Percentiles rank a stretch among this genome's conserved stretches.
Conservation (phyloP, 305 asterid species). For the Withania somnifera region DNA sequence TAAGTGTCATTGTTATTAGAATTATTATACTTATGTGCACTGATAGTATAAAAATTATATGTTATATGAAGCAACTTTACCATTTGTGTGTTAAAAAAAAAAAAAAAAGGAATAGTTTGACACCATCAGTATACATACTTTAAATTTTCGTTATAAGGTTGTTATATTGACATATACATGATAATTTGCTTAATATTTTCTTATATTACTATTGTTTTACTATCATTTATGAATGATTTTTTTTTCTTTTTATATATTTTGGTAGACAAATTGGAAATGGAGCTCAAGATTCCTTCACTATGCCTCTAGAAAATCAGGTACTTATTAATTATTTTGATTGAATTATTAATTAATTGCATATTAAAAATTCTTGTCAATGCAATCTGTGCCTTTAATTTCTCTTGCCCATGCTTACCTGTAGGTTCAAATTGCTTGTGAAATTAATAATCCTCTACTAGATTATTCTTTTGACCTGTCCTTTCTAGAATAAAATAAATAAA, state of each 20-base stretch:
- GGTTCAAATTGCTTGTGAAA: conserved; percentile 17
- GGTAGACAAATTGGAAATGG: conserved; percentile 16
- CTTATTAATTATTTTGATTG: background rate
- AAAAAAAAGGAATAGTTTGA: no score
- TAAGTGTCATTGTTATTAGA: background rate
- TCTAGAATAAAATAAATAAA: background rate
- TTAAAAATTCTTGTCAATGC: background rate
- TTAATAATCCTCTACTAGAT: background rate
- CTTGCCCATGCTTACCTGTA: background rate
- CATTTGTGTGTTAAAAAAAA: no score
- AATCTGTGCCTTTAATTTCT: background rate
- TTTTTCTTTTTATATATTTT: background rate
- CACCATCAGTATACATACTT: no score
- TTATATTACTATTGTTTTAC: no score
- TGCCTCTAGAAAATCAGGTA: conserved; percentile 12
- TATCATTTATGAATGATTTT: no score
- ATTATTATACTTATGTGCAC: background rate
- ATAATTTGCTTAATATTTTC: no score
- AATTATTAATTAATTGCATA: background rate
- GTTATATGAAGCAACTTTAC: no score
- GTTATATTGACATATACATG: no score
- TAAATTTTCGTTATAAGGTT: no score
- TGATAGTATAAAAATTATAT: no score
- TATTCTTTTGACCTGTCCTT: background rate
- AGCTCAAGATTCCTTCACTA: conserved; percentile 1